Evolutionary conservation across 228 moss, liverwort and hornwort species (phyloP).

Genomic region (Sphagnum fallax): DNA sequence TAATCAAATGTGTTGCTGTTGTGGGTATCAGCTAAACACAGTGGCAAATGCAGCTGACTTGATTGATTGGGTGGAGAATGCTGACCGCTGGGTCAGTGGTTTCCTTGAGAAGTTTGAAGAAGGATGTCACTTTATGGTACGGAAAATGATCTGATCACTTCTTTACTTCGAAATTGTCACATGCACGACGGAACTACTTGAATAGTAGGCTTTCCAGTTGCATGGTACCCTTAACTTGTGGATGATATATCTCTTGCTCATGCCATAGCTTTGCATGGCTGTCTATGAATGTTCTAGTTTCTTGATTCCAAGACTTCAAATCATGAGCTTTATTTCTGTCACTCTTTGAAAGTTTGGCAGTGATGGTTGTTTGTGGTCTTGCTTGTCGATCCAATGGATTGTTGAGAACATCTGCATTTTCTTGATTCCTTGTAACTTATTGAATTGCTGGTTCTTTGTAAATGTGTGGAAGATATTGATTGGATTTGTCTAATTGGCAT

Average conservation of each 20-base stretch:
- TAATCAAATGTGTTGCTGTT: no score
- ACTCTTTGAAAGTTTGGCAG: no score
- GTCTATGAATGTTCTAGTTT: constrained; percentile 13
- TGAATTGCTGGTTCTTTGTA: background rate
- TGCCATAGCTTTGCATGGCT: constrained; percentile 19
- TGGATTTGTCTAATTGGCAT: background rate
- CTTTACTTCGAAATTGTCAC: background rate
- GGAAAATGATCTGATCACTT: constrained; percentile 2
- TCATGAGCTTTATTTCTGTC: no score
- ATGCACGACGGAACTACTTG: background rate
- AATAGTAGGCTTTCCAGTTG: constrained; percentile 6
- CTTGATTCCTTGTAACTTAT: background rate
- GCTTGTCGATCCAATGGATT: no score
- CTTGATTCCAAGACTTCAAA: background rate
- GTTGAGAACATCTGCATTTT: no score
- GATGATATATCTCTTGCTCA: constrained; percentile 3
- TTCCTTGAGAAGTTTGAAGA: constrained; percentile 98
- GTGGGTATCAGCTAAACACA: constrained; percentile 57
- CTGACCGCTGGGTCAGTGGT: constrained; percentile 95
- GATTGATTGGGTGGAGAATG: constrained; percentile 99
- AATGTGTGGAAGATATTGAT: background rate
- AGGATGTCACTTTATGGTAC: constrained; percentile 96
- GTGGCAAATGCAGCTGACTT: constrained; percentile 91
- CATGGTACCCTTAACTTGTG: no score
- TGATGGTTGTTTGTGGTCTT: no score